These are phyloP conservation scores for Hordeum marinum DNA, from an alignment of 176 grass and related monocot species.

Conservation along the genomic window DNA sequence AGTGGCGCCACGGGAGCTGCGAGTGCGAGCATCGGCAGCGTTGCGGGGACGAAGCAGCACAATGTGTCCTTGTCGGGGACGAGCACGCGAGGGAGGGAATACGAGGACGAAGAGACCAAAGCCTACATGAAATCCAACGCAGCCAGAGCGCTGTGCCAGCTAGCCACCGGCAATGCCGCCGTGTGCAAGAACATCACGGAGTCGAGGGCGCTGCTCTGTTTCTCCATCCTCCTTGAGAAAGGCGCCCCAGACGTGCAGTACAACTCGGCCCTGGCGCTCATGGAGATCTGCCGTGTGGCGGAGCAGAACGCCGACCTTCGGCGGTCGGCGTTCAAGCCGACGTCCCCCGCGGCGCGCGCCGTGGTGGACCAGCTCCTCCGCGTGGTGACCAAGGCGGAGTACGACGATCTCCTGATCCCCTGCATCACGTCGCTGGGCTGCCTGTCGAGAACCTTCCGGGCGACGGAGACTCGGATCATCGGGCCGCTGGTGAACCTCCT, in stretches of 20 bases:
- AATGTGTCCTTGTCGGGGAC: conserved; percentile 40
- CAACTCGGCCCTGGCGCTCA: conserved; percentile 73
- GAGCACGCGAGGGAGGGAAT: conserved; percentile 55
- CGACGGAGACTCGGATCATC: conserved; percentile 79
- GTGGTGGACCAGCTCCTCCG: conserved; percentile 84
- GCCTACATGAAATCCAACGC: conserved; percentile 71
- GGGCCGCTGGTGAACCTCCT: conserved; percentile 70
- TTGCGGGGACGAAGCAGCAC: conserved; percentile 30
- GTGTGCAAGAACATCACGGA: conserved; percentile 97
- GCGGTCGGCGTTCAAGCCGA: conserved; percentile 85
- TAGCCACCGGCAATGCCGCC: conserved; percentile 60
- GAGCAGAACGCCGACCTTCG: conserved; percentile 69
- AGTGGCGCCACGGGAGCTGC: neutral
- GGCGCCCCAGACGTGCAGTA: conserved; percentile 52
- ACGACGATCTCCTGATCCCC: conserved; percentile 73
- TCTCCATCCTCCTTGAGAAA: conserved; percentile 72
- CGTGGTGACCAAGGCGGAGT: conserved; percentile 70
- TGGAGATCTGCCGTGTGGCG: conserved; percentile 80
- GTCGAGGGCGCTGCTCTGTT: conserved; percentile 77
- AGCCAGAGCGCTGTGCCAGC: conserved; percentile 67
- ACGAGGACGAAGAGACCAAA: conserved; percentile 67
- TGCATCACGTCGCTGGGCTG: conserved; percentile 74
- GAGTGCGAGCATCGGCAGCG: neutral
- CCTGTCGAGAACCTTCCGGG: conserved; percentile 81
- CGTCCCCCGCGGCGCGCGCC: conserved; percentile 59